Conservation (phyloP, 2,329 filamentous ascomycete species). For the Lizonia empirigonia region DNA sequence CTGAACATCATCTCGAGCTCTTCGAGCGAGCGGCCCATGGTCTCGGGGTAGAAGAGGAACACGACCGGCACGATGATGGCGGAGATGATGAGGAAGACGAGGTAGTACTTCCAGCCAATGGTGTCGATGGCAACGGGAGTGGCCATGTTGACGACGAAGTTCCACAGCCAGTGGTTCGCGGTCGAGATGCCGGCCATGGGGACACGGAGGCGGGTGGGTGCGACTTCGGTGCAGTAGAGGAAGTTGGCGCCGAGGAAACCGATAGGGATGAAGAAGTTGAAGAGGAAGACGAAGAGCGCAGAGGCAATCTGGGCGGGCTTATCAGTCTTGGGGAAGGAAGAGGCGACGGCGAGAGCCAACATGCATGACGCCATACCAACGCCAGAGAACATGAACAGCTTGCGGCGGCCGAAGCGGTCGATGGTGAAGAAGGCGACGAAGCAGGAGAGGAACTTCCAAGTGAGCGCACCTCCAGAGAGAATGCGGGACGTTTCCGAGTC, state of each 20-base stretch:
- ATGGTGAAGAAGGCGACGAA: slow-evolving; percentile 74
- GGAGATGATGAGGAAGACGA: slow-evolving; percentile 56
- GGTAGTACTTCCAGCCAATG: slow-evolving; percentile 60
- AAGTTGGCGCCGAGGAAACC: slow-evolving; percentile 66
- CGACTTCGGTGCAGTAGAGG: slow-evolving; percentile 64
- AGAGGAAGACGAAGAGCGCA: slow-evolving; percentile 64
- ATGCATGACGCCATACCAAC: slow-evolving; percentile 62
- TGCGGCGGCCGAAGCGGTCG: slow-evolving; percentile 70
- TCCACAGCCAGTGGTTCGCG: slow-evolving; percentile 59
- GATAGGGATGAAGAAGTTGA: slow-evolving; percentile 65
- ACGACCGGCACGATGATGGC: slow-evolving; percentile 54
- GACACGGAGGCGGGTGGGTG: slow-evolving; percentile 58
- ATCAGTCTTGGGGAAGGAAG: slow-evolving; percentile 55
- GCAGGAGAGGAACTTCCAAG: slow-evolving; percentile 62
- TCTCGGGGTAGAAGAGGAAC: slow-evolving; percentile 55
- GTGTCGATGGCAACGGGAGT: slow-evolving; percentile 53
- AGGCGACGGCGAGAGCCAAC: slow-evolving; percentile 59
- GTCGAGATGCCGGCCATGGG: slow-evolving; percentile 64
- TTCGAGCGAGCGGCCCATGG: slow-evolving; percentile 59
- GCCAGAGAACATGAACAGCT: slow-evolving; percentile 60
- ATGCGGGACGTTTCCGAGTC: slow-evolving; percentile 60
- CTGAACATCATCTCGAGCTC: slow-evolving; percentile 50
- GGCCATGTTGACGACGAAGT: slow-evolving; percentile 37
- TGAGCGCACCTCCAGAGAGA: slow-evolving; percentile 65
- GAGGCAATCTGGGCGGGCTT: slow-evolving; percentile 57